These are phyloP conservation scores for Trapa bicornis DNA, from an alignment of 345 rosid species.

Conservation along the genomic window DNA sequence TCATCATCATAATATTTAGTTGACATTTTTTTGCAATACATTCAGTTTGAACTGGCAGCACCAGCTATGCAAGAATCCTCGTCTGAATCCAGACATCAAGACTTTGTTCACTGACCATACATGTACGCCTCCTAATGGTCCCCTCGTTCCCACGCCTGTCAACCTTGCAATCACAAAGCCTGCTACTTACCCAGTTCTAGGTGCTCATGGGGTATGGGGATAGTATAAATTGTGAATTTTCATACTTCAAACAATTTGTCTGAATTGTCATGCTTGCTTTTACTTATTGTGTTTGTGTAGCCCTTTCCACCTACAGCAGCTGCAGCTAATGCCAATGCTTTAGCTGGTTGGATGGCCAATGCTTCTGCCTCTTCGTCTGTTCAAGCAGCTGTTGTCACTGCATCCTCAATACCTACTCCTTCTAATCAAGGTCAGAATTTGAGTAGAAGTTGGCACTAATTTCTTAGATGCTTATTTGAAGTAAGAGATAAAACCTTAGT, in stretches of 20 bases:
- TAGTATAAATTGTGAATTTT: background rate
- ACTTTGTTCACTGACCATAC: constrained; percentile 68
- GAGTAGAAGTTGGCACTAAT: background rate
- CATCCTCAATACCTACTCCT: constrained; percentile 60
- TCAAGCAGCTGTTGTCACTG: constrained; percentile 78
- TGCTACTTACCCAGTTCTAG: constrained; percentile 42
- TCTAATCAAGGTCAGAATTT: constrained; percentile 56
- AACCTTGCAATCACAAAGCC: constrained; percentile 50
- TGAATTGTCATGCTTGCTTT: background rate
- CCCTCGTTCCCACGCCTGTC: constrained; percentile 49
- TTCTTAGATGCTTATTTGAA: background rate
- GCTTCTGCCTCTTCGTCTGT: constrained; percentile 68
- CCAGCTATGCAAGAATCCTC: constrained; percentile 74
- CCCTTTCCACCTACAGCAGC: constrained; percentile 52
- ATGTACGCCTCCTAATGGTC: constrained; percentile 57
- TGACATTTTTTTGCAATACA: background rate
- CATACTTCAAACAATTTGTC: background rate
- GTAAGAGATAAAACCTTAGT: no score
- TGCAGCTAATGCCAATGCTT: constrained; percentile 55
- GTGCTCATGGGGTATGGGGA: constrained; percentile 43
- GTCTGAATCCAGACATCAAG: constrained; percentile 78
- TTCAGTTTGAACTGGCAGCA: constrained; percentile 91
- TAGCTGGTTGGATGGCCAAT: constrained; percentile 84
- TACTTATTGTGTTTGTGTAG: constrained; percentile 12
- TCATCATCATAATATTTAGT: no score